Percentiles rank a stretch among this genome's conserved stretches.
These are phyloP conservation scores for Circinella minor DNA, from an alignment of 371 early-diverging fungal species.

Conservation along the genomic window DNA sequence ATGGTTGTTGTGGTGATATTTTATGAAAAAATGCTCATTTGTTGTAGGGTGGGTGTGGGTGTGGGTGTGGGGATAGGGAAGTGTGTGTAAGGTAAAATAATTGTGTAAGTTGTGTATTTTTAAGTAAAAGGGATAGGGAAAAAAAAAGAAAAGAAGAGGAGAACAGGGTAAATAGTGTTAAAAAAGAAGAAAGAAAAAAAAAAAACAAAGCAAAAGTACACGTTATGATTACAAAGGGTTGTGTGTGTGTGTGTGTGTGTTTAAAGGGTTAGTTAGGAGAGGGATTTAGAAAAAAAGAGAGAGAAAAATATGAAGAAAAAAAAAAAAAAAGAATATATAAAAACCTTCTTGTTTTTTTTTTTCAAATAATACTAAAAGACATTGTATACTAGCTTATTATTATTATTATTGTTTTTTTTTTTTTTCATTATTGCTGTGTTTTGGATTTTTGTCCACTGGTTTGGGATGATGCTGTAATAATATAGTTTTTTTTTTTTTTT, in stretches of 20 bases:
- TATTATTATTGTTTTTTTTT: not conserved
- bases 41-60: slow-evolving; percentile 3
- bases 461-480: not conserved
- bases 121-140: not conserved
- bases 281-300: not conserved
- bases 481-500: not conserved
- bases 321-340: not conserved
- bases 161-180: not conserved
- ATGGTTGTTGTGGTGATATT: not conserved
- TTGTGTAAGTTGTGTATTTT: not conserved
- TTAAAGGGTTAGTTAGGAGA: not conserved
- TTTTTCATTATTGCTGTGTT: not conserved
- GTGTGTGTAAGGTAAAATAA: not conserved
- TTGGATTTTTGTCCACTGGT: not conserved
- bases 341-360: slow-evolving; percentile 7
- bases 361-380: slow-evolving; percentile 8
- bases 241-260: not conserved
- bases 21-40: slow-evolving; percentile 17
- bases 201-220: slow-evolving; percentile 19
- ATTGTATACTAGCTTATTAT: not conserved
- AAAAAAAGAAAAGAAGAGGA: not conserved
- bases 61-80: slow-evolving; percentile 1
- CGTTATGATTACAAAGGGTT: slow-evolving; percentile 20
- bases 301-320: too few relatives aligned
- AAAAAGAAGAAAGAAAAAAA: slow-evolving; percentile 1